A percentile compares a stretch with the other conserved stretches of the same genome.
Conservation (phyloP, 768 basidiomycete genomes). For the Gymnopilus junonius region DNA sequence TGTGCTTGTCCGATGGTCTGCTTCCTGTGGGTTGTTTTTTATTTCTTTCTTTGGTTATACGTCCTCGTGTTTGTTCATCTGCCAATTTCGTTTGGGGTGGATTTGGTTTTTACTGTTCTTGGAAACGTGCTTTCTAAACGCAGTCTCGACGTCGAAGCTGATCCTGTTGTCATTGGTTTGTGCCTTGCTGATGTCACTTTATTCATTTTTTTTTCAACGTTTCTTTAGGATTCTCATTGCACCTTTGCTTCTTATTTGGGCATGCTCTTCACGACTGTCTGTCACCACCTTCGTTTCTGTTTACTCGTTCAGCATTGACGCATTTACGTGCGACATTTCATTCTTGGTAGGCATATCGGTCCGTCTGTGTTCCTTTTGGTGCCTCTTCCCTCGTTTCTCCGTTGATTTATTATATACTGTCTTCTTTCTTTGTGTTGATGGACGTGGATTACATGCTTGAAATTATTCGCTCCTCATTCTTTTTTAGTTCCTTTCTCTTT, state of each 20-base stretch:
- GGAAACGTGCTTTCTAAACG: neutral
- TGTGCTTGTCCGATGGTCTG: neutral
- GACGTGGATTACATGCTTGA: neutral
- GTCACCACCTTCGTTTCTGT: neutral
- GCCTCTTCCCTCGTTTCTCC: neutral
- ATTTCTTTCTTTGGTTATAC: neutral
- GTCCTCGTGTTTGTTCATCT: neutral
- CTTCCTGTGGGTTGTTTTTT: neutral
- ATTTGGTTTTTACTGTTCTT: neutral
- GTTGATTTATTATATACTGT: neutral
- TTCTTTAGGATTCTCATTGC: neutral
- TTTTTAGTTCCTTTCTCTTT: neutral
- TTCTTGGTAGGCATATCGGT: neutral
- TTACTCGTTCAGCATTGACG: neutral
- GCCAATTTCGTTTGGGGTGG: neutral
- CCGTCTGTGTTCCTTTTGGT: neutral
- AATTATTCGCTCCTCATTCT: neutral
- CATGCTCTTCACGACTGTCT: neutral
- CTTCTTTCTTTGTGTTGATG: neutral
- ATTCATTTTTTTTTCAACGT: neutral
- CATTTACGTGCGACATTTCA: neutral
- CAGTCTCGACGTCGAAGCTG: neutral
- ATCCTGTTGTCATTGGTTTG: neutral
- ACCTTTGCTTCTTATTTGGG: neutral
- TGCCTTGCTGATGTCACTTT: neutral